phyloP scores from a whole-genome alignment of 768 basidiomycete species.

The Thelephora aurantiotincta region DNA sequence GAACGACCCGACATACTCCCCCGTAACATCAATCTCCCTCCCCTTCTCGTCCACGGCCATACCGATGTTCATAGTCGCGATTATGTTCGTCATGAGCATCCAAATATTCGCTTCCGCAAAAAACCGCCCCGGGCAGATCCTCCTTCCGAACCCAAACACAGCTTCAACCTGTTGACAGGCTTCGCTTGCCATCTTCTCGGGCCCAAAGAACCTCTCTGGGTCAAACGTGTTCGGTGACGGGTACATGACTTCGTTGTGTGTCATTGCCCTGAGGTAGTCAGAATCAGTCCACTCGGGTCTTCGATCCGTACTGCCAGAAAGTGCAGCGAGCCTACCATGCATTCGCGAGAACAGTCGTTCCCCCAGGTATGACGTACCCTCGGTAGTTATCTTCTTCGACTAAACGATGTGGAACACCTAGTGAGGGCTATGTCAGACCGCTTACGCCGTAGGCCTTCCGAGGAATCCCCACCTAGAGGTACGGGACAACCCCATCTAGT shows the following conservation, averaged over 20 bases:
- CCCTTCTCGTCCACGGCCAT: slow-evolving; percentile 13
- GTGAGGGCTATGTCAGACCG: slow-evolving; percentile 1
- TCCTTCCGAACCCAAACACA: slow-evolving; percentile 1
- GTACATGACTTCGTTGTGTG: not conserved
- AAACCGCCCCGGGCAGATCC: slow-evolving; percentile 14
- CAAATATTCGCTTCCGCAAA: slow-evolving; percentile 13
- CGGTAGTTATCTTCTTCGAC: slow-evolving; percentile 18
- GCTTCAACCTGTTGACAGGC: not conserved
- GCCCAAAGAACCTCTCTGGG: not conserved
- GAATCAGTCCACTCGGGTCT: not conserved
- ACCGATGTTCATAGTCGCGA: slow-evolving; percentile 13
- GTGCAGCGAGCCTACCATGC: slow-evolving; percentile 2
- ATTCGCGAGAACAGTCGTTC: slow-evolving; percentile 11
- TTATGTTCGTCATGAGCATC: slow-evolving; percentile 13
- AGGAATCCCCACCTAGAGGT: slow-evolving; percentile 6
- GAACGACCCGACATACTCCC: slow-evolving; percentile 28
- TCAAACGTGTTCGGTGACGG: not conserved
- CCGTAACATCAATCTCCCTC: slow-evolving; percentile 22
- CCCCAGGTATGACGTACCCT: slow-evolving; percentile 19
- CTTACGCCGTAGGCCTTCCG: too few relatives aligned
- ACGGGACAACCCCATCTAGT: slow-evolving; percentile 9
- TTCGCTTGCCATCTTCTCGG: too few relatives aligned
- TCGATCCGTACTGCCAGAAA: not conserved
- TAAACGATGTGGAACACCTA: slow-evolving; percentile 17
- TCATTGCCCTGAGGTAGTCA: not conserved